Conservation (phyloP, 2,329 filamentous ascomycete species). For the Trichophyton schoenleinii region DNA sequence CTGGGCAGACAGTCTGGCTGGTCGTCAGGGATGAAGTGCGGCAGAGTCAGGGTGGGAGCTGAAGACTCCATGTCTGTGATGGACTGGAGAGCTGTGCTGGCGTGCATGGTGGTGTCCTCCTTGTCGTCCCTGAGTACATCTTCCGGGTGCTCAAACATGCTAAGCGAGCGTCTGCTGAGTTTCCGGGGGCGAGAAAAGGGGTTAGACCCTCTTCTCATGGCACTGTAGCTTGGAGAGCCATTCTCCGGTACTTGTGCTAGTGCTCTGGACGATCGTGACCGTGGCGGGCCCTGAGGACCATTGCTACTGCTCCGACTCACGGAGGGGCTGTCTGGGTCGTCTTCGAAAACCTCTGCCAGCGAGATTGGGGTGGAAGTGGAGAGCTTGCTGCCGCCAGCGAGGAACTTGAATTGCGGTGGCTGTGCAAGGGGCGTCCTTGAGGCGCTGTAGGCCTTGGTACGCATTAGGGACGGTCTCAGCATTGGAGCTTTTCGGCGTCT, state of each 20-base stretch:
- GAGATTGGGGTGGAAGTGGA: constrained; percentile 50
- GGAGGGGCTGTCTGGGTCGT: constrained; percentile 48
- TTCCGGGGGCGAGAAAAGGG: constrained; percentile 66
- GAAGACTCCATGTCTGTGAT: constrained; percentile 71
- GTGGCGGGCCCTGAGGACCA: constrained; percentile 46
- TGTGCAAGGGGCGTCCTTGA: constrained; percentile 48
- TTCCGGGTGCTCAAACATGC: constrained; percentile 91
- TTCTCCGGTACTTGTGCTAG: constrained; percentile 43
- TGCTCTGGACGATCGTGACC: constrained; percentile 47
- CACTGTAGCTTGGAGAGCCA: constrained; percentile 61
- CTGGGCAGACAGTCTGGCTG: constrained; percentile 77
- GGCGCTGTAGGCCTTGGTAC: constrained; percentile 62
- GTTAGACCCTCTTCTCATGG: constrained; percentile 60
- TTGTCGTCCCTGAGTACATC: constrained; percentile 66
- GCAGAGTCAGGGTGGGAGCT: constrained; percentile 57
- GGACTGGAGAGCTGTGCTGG: constrained; percentile 51
- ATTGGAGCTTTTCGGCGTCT: constrained; percentile 57
- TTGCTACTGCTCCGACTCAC: constrained; percentile 43
- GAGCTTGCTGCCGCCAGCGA: constrained; percentile 42
- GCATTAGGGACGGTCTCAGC: constrained; percentile 60
- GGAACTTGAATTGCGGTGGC: constrained; percentile 62
- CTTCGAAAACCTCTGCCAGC: constrained; percentile 66
- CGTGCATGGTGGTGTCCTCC: constrained; percentile 45
- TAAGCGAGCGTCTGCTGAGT: constrained; percentile 80
- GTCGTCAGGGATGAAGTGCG: constrained; percentile 70